Evolutionary conservation across 306 rosid genomes (phyloP).

Genomic region (Rosa chinensis): DNA sequence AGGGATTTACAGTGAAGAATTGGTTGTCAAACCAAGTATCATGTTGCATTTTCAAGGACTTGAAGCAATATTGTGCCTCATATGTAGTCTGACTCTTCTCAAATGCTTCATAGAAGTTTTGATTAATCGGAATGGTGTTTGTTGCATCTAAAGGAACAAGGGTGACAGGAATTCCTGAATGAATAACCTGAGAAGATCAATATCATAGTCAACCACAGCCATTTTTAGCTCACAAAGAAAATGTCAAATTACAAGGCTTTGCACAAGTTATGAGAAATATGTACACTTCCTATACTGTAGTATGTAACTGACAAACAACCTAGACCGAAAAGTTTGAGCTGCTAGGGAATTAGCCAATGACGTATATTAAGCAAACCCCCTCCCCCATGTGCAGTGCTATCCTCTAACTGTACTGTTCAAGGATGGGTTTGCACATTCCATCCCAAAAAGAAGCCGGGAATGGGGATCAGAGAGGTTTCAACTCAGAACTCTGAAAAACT

Average conservation of each 20-base stretch:
- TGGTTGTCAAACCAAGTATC: constrained; percentile 70
- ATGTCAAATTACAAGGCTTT: no score
- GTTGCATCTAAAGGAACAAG: constrained; percentile 95
- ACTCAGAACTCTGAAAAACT: neutral
- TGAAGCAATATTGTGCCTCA: constrained; percentile 78
- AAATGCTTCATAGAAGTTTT: constrained; percentile 61
- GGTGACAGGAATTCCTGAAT: constrained; percentile 90
- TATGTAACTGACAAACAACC: neutral
- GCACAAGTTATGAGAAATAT: neutral
- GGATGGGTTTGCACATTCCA: neutral
- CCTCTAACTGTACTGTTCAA: neutral
- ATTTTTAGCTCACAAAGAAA: neutral
- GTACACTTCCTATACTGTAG: neutral
- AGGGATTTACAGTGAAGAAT: constrained; percentile 59
- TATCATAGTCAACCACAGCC: constrained; percentile 15
- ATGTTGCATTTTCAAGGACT: constrained; percentile 78
- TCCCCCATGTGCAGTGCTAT: neutral
- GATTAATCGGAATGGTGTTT: constrained; percentile 69
- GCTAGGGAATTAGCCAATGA: neutral
- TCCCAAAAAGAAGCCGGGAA: neutral
- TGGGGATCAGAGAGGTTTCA: neutral
- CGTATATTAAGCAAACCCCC: neutral
- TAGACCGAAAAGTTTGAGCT: neutral
- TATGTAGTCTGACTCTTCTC: constrained; percentile 59
- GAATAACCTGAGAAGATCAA: constrained; percentile 58